Evolutionary conservation across 2,329 filamentous ascomycete genomes (phyloP).

Genomic region (Cadophora gregata): DNA sequence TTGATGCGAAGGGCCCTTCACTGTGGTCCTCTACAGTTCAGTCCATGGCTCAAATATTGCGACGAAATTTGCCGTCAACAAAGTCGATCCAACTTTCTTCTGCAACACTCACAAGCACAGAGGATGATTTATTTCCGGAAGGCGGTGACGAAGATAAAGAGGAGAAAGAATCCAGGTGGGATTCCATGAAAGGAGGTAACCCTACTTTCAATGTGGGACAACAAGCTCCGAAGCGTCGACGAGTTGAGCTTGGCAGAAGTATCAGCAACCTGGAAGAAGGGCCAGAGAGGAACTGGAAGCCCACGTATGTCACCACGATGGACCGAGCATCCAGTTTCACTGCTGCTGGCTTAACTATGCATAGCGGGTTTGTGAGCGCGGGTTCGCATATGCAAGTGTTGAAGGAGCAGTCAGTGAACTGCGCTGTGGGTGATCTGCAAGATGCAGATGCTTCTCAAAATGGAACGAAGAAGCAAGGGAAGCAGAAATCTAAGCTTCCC

Average conservation of each 20-base stretch:
- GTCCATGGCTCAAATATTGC: constrained; percentile 78
- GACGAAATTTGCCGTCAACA: constrained; percentile 58
- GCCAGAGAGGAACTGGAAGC: constrained; percentile 37
- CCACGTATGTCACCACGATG: constrained; percentile 65
- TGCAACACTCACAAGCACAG: constrained; percentile 59
- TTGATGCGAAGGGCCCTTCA: constrained; percentile 70
- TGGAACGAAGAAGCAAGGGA: constrained; percentile 19
- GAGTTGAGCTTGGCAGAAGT: constrained; percentile 32
- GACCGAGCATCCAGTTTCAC: constrained; percentile 65
- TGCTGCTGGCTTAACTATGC: constrained; percentile 50
- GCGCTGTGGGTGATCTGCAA: constrained; percentile 28
- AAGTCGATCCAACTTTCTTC: constrained; percentile 50
- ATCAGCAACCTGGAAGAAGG: constrained; percentile 27
- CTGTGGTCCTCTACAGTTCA: constrained; percentile 67
- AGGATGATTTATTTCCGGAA: constrained; percentile 73
- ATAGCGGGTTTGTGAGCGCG: constrained; percentile 40
- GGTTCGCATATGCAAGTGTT: constrained; percentile 42
- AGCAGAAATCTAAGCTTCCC: constrained; percentile 24
- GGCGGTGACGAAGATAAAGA: constrained; percentile 59
- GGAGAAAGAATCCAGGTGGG: constrained; percentile 46
- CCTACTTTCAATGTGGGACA: constrained; percentile 36
- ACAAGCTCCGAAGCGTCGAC: constrained; percentile 40
- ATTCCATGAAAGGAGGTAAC: constrained; percentile 38
- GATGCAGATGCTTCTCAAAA: constrained; percentile 7
- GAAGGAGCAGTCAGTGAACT: constrained; percentile 39